Percentiles rank a stretch among this genome's conserved stretches.
These are phyloP conservation scores for Colletotrichum paranaense DNA, from an alignment of 2,329 filamentous ascomycete species.

Conservation along the genomic window DNA sequence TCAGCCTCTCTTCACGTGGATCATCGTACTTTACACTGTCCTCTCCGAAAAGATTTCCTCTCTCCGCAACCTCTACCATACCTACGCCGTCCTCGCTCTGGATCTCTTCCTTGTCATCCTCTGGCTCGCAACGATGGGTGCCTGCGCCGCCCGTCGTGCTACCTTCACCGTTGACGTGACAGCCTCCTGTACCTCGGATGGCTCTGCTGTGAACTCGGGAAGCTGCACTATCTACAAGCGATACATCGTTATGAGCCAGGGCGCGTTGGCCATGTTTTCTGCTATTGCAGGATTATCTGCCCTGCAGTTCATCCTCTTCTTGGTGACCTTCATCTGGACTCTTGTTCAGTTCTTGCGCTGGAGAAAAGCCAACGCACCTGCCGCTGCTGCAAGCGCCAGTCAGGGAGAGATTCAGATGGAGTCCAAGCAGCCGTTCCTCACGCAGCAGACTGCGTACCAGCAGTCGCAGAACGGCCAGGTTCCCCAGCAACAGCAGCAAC, in stretches of 20 bases:
- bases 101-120: slow-evolving; percentile 57
- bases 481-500: slow-evolving; percentile 20
- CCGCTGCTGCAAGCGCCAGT: slow-evolving; percentile 19
- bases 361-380: slow-evolving; percentile 45
- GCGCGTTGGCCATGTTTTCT: slow-evolving; percentile 49
- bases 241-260: slow-evolving; percentile 48
- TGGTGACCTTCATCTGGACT: slow-evolving; percentile 50
- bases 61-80: slow-evolving; percentile 52
- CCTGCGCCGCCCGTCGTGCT: slow-evolving; percentile 52
- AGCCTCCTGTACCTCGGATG: slow-evolving; percentile 48
- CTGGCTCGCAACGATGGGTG: slow-evolving; percentile 57
- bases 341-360: slow-evolving; percentile 47
- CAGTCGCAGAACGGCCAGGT: slow-evolving; percentile 37
- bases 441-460: slow-evolving; percentile 38
- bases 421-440: slow-evolving; percentile 30
- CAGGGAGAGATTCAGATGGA: slow-evolving; percentile 49
- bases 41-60: slow-evolving; percentile 52
- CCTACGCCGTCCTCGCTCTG: slow-evolving; percentile 56
- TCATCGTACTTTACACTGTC: slow-evolving; percentile 54
- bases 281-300: slow-evolving; percentile 57
- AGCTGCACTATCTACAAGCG: slow-evolving; percentile 47
- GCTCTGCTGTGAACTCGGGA: slow-evolving; percentile 52
- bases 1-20: slow-evolving; percentile 59
- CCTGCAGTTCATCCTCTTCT: slow-evolving; percentile 53
- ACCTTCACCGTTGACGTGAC: slow-evolving; percentile 47